Conservation (phyloP, 78 protist genomes). For the Dictyostelium brefeldianum region DNA sequence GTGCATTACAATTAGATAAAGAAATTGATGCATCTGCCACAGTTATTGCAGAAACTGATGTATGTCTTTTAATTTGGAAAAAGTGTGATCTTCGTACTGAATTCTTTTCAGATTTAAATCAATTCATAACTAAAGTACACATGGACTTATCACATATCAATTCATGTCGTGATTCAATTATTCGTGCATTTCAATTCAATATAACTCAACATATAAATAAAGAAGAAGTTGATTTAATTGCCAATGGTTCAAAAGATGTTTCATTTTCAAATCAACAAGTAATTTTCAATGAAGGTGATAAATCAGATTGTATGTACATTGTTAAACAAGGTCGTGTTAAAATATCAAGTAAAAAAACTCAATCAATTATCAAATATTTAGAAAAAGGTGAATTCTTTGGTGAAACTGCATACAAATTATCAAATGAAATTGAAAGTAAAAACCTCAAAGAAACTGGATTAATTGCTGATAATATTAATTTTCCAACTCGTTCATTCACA, state of each 20-base stretch:
- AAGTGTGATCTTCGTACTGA: conserved; percentile 15
- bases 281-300: conserved; percentile 59
- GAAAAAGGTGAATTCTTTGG: conserved; percentile 76
- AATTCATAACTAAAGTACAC: background rate
- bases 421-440: background rate
- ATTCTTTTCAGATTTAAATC: background rate
- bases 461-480: background rate
- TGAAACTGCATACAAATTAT: conserved; percentile 45
- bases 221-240: conserved; percentile 63
- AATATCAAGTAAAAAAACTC: conserved; percentile 6
- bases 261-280: conserved; percentile 22
- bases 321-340: conserved; percentile 55
- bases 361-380: conserved; percentile 4
- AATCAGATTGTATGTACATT: conserved; percentile 34
- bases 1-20: conserved; percentile 43
- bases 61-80: conserved; percentile 27
- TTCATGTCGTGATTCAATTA: conserved; percentile 22
- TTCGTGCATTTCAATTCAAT: conserved; percentile 30
- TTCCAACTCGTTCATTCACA: conserved; percentile 7
- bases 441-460: background rate
- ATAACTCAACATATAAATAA: conserved; percentile 37
- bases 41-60: conserved; percentile 63
- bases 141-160: conserved; percentile 7
- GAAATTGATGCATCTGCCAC: conserved; percentile 32
- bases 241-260: conserved; percentile 11